Conservation (phyloP, 768 basidiomycete species). For the Tulasnella sp. region DNA sequence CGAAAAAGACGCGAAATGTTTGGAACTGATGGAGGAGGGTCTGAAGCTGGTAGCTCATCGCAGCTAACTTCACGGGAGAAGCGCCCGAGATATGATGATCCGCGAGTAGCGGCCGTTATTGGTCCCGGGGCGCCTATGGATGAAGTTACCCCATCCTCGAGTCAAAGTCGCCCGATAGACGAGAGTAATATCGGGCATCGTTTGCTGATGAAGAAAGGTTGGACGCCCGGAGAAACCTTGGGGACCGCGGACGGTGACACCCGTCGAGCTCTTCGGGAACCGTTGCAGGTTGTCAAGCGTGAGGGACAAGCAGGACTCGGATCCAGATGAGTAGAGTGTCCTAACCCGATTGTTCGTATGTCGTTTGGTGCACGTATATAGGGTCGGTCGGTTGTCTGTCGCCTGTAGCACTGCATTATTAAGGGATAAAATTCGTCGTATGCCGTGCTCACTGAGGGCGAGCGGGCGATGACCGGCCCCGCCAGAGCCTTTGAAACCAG, state of each 20-base stretch:
- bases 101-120: background rate
- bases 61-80: background rate
- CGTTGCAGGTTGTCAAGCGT: conserved; percentile 3
- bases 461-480: background rate
- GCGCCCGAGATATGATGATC: background rate
- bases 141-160: background rate
- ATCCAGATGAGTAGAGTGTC: background rate
- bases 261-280: conserved; percentile 7
- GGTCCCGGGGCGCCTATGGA: background rate
- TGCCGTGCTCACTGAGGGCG: background rate
- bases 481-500: background rate
- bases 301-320: conserved; percentile 3
- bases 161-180: conserved; percentile 41
- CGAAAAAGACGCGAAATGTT: conserved; percentile 5
- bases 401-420: background rate
- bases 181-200: conserved; percentile 63
- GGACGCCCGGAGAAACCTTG: conserved; percentile 63
- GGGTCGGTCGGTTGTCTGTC: background rate
- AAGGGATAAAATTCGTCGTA: background rate
- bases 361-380: background rate
- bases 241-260: conserved; percentile 27
- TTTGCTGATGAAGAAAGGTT: conserved; percentile 69
- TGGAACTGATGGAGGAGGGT: background rate
- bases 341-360: too few relatives aligned
- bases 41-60: background rate